Evolutionary conservation across 257 asterid genomes (phyloP).

Genomic region (Nicotiana paniculata): DNA sequence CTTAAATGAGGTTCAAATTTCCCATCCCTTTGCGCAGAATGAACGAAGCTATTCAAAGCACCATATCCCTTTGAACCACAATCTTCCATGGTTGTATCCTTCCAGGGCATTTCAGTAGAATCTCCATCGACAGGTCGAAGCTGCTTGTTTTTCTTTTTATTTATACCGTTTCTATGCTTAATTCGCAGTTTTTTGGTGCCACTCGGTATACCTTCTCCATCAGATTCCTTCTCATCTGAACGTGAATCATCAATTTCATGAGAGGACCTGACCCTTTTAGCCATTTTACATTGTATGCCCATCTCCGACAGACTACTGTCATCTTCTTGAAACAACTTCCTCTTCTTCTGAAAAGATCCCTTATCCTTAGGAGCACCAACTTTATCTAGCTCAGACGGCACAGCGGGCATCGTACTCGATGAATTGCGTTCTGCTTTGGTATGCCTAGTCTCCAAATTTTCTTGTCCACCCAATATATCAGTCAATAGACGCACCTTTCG

Average conservation of each 20-base stretch:
- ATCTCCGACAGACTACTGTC: slow-evolving; percentile 21
- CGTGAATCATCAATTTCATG: slow-evolving; percentile 28
- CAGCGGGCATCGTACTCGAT: slow-evolving; percentile 8
- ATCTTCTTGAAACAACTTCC: slow-evolving; percentile 33
- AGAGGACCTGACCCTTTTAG: slow-evolving; percentile 32
- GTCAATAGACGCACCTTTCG: slow-evolving; percentile 63
- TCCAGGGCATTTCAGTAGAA: slow-evolving; percentile 14
- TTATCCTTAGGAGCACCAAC: slow-evolving; percentile 7
- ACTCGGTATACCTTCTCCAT: slow-evolving; percentile 14
- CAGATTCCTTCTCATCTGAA: slow-evolving; percentile 28
- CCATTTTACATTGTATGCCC: slow-evolving; percentile 12
- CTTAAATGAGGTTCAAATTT: slow-evolving; percentile 14
- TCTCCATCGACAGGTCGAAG: slow-evolving; percentile 21
- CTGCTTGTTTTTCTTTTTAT: slow-evolving; percentile 27
- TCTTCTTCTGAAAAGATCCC: slow-evolving; percentile 35
- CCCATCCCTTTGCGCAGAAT: slow-evolving; percentile 11
- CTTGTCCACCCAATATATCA: slow-evolving; percentile 55
- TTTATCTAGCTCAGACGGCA: slow-evolving; percentile 29
- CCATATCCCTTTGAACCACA: slow-evolving; percentile 13
- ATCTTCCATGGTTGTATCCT: slow-evolving; percentile 11
- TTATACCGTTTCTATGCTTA: slow-evolving; percentile 25
- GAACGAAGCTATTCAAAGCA: slow-evolving; percentile 8
- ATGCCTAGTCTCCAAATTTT: slow-evolving; percentile 14
- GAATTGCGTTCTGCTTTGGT: slow-evolving; percentile 11
- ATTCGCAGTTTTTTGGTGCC: slow-evolving; percentile 16